phyloP scores from a whole-genome alignment of 2,329 filamentous ascomycete genomes.

The Diaporthe ampelina region DNA sequence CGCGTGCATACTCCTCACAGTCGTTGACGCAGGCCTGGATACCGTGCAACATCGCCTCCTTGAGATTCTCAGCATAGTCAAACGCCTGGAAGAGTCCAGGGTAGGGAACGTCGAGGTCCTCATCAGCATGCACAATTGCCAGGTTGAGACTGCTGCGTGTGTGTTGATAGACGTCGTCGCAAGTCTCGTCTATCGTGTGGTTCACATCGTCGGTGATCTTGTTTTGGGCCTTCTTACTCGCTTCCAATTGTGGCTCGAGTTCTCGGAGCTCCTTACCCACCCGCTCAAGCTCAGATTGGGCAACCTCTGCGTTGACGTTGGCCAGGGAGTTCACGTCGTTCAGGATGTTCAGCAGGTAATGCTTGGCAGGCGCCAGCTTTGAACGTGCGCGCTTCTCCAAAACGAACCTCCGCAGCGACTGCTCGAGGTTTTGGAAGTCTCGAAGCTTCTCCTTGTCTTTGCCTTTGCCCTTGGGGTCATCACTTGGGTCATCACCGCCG shows the following conservation, averaged over 20 bases:
- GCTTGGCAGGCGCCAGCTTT: constrained; percentile 95
- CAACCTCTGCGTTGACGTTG: constrained; percentile 88
- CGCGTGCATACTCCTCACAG: constrained; percentile 90
- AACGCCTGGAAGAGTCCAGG: constrained; percentile 88
- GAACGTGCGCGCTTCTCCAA: constrained; percentile 95
- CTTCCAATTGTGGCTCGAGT: constrained; percentile 87
- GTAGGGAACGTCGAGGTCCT: constrained; percentile 87
- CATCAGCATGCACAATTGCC: constrained; percentile 84
- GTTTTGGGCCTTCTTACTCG: constrained; percentile 82
- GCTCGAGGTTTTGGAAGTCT: constrained; percentile 91
- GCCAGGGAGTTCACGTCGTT: constrained; percentile 88
- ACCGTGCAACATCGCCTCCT: constrained; percentile 90
- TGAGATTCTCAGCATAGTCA: constrained; percentile 93
- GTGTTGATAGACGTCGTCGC: constrained; percentile 86
- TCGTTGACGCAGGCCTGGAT: constrained; percentile 82
- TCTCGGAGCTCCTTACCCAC: constrained; percentile 85
- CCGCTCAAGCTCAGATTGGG: constrained; percentile 85
- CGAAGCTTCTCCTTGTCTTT: constrained; percentile 90
- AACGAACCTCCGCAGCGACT: constrained; percentile 91
- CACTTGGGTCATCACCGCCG: constrained; percentile 69
- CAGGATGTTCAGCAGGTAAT: constrained; percentile 93
- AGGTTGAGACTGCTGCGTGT: constrained; percentile 81
- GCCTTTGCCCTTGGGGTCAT: constrained; percentile 80
- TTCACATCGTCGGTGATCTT: constrained; percentile 88
- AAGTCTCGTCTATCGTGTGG: constrained; percentile 85